These are phyloP conservation scores for Ustilago vetiveriae DNA, from an alignment of 1,284 basidiomycete genomes.

Conservation along the genomic window DNA sequence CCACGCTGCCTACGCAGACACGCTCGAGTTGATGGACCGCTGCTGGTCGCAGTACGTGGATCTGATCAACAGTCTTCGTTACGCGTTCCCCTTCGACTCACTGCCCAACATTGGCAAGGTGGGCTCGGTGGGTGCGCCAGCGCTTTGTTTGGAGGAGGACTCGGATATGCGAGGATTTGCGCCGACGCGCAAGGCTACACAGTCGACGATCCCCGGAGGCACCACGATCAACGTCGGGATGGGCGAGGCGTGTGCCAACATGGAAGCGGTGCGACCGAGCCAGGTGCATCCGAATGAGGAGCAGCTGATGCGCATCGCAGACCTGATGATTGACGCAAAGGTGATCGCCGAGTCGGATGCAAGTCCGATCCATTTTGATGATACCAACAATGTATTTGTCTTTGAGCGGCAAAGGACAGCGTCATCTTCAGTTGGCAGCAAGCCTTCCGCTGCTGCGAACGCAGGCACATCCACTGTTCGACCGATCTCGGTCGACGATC, in stretches of 20 bases:
- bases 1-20: conserved; percentile 61
- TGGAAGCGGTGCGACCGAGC: conserved; percentile 32
- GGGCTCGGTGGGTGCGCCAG: conserved; percentile 48
- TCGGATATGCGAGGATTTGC: conserved; percentile 86
- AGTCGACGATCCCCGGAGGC: conserved; percentile 37
- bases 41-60: conserved; percentile 80
- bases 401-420: conserved; percentile 9
- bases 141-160: conserved; percentile 85
- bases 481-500: conserved; percentile 53
- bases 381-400: conserved; percentile 51
- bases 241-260: conserved; percentile 48
- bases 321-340: conserved; percentile 81
- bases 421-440: not conserved
- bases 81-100: conserved; percentile 76
- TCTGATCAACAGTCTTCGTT: conserved; percentile 75
- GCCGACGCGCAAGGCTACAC: conserved; percentile 75
- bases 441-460: not conserved
- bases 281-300: conserved; percentile 91
- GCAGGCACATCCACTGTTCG: conserved; percentile 12
- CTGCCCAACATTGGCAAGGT: conserved; percentile 72
- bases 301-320: conserved; percentile 89
- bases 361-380: conserved; percentile 57
- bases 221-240: conserved; percentile 38
- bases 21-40: conserved; percentile 54
- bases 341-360: conserved; percentile 72